Conservation (phyloP, 2,329 filamentous ascomycete species). For the Venturiaceae sp. region DNA sequence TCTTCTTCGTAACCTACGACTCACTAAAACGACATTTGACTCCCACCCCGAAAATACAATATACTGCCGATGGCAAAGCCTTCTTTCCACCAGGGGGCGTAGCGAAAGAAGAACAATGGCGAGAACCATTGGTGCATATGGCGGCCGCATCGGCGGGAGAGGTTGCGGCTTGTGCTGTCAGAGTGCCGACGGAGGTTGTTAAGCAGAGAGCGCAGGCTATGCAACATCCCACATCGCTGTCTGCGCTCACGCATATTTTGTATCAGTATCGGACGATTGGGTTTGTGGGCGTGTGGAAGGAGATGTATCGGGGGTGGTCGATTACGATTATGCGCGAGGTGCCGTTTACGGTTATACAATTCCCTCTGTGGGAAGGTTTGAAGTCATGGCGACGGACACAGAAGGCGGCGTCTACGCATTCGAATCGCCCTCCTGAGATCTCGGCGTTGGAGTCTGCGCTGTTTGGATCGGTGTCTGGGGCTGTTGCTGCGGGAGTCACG, state of each 20-base stretch:
- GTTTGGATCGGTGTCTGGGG: conserved; percentile 76
- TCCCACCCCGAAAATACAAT: conserved; percentile 4
- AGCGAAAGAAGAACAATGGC: conserved; percentile 7
- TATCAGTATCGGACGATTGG: conserved; percentile 28
- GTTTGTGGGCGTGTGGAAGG: conserved; percentile 55
- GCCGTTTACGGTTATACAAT: conserved; percentile 94
- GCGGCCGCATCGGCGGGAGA: conserved; percentile 77
- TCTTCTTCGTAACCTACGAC: conserved; percentile 97
- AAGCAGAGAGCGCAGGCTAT: conserved; percentile 94
- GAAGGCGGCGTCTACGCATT: background rate
- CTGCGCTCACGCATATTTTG: conserved; percentile 61
- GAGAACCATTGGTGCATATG: conserved; percentile 56
- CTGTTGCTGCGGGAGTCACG: conserved; percentile 75
- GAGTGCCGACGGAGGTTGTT: conserved; percentile 92
- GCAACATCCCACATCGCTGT: conserved; percentile 60
- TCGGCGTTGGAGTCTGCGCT: conserved; percentile 70
- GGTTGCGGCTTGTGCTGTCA: conserved; percentile 80
- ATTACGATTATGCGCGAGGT: conserved; percentile 95
- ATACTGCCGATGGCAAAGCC: conserved; percentile 15
- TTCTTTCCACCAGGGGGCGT: conserved; percentile 13
- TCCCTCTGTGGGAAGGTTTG: conserved; percentile 91
- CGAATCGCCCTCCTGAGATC: conserved; percentile 32
- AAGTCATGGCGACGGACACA: conserved; percentile 57
- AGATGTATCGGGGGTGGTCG: conserved; percentile 84
- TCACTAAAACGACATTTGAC: conserved; percentile 39